Evolutionary conservation across 768 basidiomycete genomes (phyloP), one percentile per base, ranked within the genome.

Genomic region (Pulveroboletus sp.): DNA sequence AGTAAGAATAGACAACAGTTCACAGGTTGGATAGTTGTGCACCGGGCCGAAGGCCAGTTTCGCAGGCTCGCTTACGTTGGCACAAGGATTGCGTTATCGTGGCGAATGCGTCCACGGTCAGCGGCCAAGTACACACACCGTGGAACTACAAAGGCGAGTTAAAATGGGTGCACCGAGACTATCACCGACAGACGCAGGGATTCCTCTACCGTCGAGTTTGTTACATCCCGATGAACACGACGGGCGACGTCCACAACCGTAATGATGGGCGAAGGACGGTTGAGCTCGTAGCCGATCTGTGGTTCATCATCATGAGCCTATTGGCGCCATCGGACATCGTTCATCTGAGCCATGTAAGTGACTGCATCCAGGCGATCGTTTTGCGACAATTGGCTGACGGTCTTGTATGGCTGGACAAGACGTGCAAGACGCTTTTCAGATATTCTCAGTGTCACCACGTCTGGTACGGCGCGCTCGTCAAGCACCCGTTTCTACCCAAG

Each of bases 261-360:
- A 9, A 9, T n/a, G 26, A 54, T 39, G 44, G 6, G 16, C 51
- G n/a, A n/a, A 43, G 2, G 23, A 16, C 19, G 5, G 10, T 26
- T 3, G 38, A 50, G 19, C 64, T 68, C 38, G 54, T 54, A 24
- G 61, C 59, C 13, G 64, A 66, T 24, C 26, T 66, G 37, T 66
- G 64, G 64, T 52, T 66, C 31, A 51, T 63, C 32, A 57, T 66
- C 40, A 68, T 68, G 64, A 22, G 51, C 41, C 47, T 63, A 10
- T 36, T 68, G 24, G 59, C 66, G 19, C 57, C 66, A 0, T 43
- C 55, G 4, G 66, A 66, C 26, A 27, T 66, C 34, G 45, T 62
- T 20, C 53, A 43, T 22, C 45, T 68, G 47, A 55, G 63, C 39
- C 59, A 47, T 17, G 63, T 68, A 36, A 68, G 66, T 61, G 5